Conservation (phyloP, 2,329 filamentous ascomycete species). For the Zymoseptoria ardabiliae region DNA sequence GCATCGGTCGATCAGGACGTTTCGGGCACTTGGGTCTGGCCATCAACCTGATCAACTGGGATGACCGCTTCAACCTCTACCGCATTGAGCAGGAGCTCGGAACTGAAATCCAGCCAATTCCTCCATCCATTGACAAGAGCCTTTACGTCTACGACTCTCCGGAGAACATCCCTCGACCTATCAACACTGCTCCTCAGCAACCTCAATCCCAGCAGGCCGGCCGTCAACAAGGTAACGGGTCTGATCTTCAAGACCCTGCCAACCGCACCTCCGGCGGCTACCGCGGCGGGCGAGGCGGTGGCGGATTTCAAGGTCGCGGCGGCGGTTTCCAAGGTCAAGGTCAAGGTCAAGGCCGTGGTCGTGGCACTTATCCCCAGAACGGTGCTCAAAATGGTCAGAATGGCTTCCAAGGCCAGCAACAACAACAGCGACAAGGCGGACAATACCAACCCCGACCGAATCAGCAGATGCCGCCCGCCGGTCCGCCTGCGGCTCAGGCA, state of each 20-base stretch:
- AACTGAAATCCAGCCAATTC: constrained; percentile 97
- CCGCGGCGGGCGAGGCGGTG: constrained; percentile 27
- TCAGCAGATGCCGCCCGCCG: constrained; percentile 24
- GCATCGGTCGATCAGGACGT: constrained; percentile 93
- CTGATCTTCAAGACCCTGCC: constrained; percentile 29
- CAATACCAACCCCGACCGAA: constrained; percentile 25
- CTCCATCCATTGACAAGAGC: constrained; percentile 88
- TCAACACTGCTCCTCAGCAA: constrained; percentile 46
- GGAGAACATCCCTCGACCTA: constrained; percentile 84
- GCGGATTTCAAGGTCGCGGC: constrained; percentile 24
- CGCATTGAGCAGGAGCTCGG: constrained; percentile 96
- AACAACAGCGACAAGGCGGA: constrained; percentile 21
- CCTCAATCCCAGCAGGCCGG: constrained; percentile 19
- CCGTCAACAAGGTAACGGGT: constrained; percentile 29
- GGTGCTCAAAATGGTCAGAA: constrained; percentile 18
- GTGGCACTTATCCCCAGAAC: no score
- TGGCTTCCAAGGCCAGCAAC: constrained; percentile 21
- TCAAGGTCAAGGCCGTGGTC: constrained; percentile 18
- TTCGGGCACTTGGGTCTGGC: constrained; percentile 96
- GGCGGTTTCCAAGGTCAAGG: constrained; percentile 27
- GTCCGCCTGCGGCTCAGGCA: constrained; percentile 25
- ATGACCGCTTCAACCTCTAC: constrained; percentile 97
- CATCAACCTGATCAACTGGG: constrained; percentile 99
- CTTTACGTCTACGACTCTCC: constrained; percentile 97
- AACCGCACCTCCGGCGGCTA: constrained; percentile 27